Percentiles rank a stretch among this genome's conserved stretches.
phyloP scores from a whole-genome alignment of 106 monocot species.

The Dendrobium huoshanense region DNA sequence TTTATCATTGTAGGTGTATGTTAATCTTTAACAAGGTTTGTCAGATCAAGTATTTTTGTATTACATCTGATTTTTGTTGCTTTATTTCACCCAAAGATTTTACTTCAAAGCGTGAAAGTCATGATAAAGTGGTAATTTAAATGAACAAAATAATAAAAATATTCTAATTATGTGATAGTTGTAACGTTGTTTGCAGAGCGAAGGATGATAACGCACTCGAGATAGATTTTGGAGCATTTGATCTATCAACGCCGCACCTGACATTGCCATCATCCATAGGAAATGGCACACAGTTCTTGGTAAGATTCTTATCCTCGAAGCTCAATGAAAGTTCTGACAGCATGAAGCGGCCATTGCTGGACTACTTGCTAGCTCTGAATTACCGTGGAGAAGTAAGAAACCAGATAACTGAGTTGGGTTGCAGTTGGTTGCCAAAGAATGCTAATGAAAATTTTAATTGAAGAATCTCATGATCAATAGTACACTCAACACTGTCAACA shows the following conservation, averaged over 20 bases:
- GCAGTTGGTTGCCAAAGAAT: background rate
- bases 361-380: slow-evolving; percentile 67
- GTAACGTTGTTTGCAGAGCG: slow-evolving; percentile 35
- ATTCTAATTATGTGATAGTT: no score
- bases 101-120: no score
- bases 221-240: slow-evolving; percentile 77
- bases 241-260: slow-evolving; percentile 52
- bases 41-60: no score
- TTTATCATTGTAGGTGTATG: background rate
- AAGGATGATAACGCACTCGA: slow-evolving; percentile 84
- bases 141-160: no score
- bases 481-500: slow-evolving; percentile 61
- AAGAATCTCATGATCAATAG: slow-evolving; percentile 87
- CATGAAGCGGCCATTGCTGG: slow-evolving; percentile 64
- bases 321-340: slow-evolving; percentile 31
- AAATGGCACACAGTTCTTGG: slow-evolving; percentile 57
- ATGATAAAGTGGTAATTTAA: no score
- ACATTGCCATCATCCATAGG: slow-evolving; percentile 81
- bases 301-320: slow-evolving; percentile 54
- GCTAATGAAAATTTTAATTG: slow-evolving; percentile 2
- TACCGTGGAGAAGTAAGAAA: slow-evolving; percentile 54
- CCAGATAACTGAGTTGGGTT: background rate
- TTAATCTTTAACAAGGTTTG: background rate
- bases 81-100: no score
- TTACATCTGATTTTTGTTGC: no score